Conservation (phyloP, 2,329 filamentous ascomycete species). For the Colletotrichum sidae region DNA sequence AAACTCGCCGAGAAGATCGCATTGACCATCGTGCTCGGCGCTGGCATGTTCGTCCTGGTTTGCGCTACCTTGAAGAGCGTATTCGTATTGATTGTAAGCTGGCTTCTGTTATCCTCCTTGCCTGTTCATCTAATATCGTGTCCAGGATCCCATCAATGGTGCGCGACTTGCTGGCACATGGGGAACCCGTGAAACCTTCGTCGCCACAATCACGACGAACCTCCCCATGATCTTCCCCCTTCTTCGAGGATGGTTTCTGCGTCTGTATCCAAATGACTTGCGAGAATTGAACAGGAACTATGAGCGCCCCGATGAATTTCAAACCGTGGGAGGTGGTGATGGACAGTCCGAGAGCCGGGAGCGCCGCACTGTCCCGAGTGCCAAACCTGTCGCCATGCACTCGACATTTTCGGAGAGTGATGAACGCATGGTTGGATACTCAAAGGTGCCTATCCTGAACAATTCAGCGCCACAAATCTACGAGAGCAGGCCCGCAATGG, state of each 20-base stretch:
- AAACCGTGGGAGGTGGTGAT: slow-evolving; percentile 35
- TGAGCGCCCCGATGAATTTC: slow-evolving; percentile 32
- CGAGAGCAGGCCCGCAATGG: too few species aligned
- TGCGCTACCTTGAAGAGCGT: slow-evolving; percentile 52
- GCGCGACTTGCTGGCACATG: slow-evolving; percentile 55
- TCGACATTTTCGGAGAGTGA: slow-evolving; percentile 52
- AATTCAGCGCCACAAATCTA: too few species aligned
- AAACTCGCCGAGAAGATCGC: slow-evolving; percentile 51
- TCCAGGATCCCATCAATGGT: slow-evolving; percentile 54
- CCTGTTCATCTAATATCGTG: not conserved
- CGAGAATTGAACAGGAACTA: slow-evolving; percentile 42
- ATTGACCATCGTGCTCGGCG: slow-evolving; percentile 50
- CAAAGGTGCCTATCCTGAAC: too few species aligned
- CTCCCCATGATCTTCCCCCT: slow-evolving; percentile 59
- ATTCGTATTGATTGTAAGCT: slow-evolving; percentile 50
- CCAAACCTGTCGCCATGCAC: slow-evolving; percentile 48
- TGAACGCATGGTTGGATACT: slow-evolving; percentile 51
- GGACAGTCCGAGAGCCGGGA: slow-evolving; percentile 43
- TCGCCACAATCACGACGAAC: slow-evolving; percentile 57
- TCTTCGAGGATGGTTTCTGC: slow-evolving; percentile 52
- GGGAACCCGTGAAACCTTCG: slow-evolving; percentile 57
- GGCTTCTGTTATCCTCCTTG: not conserved
- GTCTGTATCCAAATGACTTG: slow-evolving; percentile 45
- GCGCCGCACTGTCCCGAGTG: slow-evolving; percentile 43
- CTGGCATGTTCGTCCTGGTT: slow-evolving; percentile 53